Evolutionary conservation across 352 stramenopile species (phyloP).

Genomic region (Chrysophaeum taylorii): DNA sequence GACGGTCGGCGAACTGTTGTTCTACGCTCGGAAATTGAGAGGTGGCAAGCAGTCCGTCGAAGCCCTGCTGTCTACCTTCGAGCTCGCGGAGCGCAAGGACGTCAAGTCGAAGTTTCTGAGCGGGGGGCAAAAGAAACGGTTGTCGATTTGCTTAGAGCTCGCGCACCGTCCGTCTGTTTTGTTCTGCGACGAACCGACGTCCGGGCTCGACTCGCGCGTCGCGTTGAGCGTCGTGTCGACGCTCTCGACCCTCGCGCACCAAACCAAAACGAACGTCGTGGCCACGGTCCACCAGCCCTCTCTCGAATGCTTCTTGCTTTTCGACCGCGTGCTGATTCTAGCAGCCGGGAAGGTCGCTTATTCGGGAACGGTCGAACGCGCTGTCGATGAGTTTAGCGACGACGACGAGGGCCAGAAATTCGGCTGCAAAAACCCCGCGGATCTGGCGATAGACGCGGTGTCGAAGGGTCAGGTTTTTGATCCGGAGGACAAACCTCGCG

Average conservation of each 20-base stretch:
- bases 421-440: not conserved
- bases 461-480: too few relatives aligned
- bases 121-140: constrained; percentile 59
- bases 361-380: too few relatives aligned
- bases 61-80: not conserved
- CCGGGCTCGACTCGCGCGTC: constrained; percentile 36
- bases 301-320: constrained; percentile 24
- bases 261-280: not conserved
- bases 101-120: constrained; percentile 31
- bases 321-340: constrained; percentile 12
- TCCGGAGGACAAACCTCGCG: too few relatives aligned
- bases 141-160: constrained; percentile 63
- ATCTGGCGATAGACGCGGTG: not conserved
- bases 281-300: constrained; percentile 20
- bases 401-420: too few relatives aligned
- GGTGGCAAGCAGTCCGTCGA: too few relatives aligned
- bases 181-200: constrained; percentile 66
- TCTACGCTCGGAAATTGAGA: constrained; percentile 58
- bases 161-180: constrained; percentile 60
- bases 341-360: constrained; percentile 5
- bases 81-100: constrained; percentile 13
- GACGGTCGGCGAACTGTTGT: constrained; percentile 72
- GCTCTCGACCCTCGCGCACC: not conserved
- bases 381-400: too few relatives aligned
- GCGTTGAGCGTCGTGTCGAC: constrained; percentile 15